Evolutionary conservation across 2,329 filamentous ascomycete genomes (phyloP).

Genomic region (Paracorniculantispora psalliotae): DNA sequence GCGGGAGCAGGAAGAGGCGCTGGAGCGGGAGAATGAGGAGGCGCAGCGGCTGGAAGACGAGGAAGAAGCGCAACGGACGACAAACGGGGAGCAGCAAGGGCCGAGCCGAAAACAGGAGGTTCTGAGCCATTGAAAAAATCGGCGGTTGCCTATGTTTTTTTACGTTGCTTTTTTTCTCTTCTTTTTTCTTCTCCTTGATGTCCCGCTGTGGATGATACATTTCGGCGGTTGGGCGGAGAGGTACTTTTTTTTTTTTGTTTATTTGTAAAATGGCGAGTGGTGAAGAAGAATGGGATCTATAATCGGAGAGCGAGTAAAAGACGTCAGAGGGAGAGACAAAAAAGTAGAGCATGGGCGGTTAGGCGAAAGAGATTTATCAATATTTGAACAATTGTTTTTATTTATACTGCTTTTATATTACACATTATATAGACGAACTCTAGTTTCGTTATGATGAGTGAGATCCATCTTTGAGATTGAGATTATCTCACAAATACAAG

Average conservation of each 20-base stretch:
- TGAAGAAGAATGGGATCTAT: background rate
- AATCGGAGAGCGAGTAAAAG: no score
- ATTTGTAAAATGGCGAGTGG: background rate
- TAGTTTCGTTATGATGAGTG: no score
- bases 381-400: background rate
- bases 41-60: conserved; percentile 48
- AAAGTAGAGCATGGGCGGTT: background rate
- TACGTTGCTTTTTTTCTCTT: conserved; percentile 13
- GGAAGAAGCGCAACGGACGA: conserved; percentile 32
- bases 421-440: no score
- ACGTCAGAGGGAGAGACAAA: background rate
- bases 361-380: background rate
- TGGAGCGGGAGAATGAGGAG: conserved; percentile 51
- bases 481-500: no score
- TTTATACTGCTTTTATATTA: background rate
- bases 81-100: conserved; percentile 10
- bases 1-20: conserved; percentile 45
- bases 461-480: no score
- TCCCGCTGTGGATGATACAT: background rate
- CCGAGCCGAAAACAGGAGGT: conserved; percentile 20
- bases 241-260: background rate
- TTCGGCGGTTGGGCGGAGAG: background rate
- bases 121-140: conserved; percentile 19
- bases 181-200: conserved; percentile 9
- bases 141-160: background rate